These are phyloP conservation scores for Colletotrichum chrysophilum DNA, from an alignment of 2,329 filamentous ascomycete species.

Conservation along the genomic window DNA sequence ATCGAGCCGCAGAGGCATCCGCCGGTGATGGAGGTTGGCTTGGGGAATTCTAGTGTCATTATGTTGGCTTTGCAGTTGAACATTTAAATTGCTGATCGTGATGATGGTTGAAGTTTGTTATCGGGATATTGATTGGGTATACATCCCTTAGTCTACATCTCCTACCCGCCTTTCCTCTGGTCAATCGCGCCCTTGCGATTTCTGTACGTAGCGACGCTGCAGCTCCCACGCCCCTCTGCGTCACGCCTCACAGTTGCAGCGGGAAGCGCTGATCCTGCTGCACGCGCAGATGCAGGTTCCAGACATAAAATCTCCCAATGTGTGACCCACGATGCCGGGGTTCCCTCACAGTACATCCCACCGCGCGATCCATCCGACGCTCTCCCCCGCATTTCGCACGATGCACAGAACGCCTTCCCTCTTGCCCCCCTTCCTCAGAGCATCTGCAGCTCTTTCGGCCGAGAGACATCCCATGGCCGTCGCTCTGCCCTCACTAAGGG, in stretches of 20 bases:
- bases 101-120: rapidly evolving
- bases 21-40: conserved; percentile 45
- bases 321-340: neutral
- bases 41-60: neutral
- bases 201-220: neutral
- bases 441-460: conserved; percentile 59
- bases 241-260: neutral
- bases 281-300: neutral
- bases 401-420: conserved; percentile 70
- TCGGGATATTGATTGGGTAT: neutral
- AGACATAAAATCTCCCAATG: neutral
- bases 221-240: neutral
- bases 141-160: neutral
- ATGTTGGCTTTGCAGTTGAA: neutral
- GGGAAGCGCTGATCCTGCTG: neutral
- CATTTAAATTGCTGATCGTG: neutral
- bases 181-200: conserved; percentile 32
- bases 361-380: conserved; percentile 75
- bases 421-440: conserved; percentile 28
- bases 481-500: conserved; percentile 76
- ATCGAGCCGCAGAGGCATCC: conserved; percentile 57
- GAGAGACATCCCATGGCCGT: conserved; percentile 77
- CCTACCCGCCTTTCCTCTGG: neutral
- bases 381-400: conserved; percentile 81
- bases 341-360: conserved; percentile 71